Percentiles rank a stretch among this genome's conserved stretches.
phyloP scores from a whole-genome alignment of 2,329 filamentous ascomycete species.

The Monosporascus sp. region DNA sequence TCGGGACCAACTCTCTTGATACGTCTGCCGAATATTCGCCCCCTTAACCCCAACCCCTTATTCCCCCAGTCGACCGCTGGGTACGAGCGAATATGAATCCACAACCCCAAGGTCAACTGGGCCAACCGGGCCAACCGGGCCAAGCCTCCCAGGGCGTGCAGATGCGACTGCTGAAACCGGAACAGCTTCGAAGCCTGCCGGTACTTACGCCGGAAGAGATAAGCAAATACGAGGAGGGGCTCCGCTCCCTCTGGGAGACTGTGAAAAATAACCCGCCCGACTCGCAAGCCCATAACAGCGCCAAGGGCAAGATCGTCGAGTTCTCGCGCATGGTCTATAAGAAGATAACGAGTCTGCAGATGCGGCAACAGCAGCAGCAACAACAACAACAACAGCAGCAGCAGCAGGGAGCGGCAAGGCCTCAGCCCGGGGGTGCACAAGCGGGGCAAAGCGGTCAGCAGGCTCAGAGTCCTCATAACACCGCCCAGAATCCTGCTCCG shows the following conservation, averaged over 20 bases:
- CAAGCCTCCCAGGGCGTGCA: conserved; percentile 3
- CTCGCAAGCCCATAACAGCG: conserved; percentile 43
- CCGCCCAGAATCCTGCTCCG: conserved; percentile 6
- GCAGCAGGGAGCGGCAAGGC: conserved; percentile 15
- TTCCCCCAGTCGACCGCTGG: not conserved
- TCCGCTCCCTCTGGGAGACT: conserved; percentile 46
- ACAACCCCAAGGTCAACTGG: conserved; percentile 10
- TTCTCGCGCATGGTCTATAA: conserved; percentile 53
- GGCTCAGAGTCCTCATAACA: not conserved
- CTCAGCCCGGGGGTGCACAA: conserved; percentile 18
- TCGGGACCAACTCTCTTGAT: not conserved
- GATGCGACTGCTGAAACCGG: conserved; percentile 33
- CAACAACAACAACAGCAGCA: conserved; percentile 9
- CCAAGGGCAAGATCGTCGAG: conserved; percentile 53
- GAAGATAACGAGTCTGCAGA: conserved; percentile 39
- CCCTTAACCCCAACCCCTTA: not conserved
- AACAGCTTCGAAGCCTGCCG: conserved; percentile 45
- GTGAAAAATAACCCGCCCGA: conserved; percentile 43
- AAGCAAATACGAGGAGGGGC: conserved; percentile 52
- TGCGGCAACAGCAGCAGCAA: conserved; percentile 14
- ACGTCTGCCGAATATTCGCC: too few relatives aligned
- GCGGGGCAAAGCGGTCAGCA: conserved; percentile 14
- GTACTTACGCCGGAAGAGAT: conserved; percentile 52
- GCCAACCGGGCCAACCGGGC: conserved; percentile 4
- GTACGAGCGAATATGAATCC: conserved; percentile 14